These are phyloP conservation scores for Amniculicola lignicola DNA, from an alignment of 495 filamentous ascomycete genomes.

Conservation along the genomic window DNA sequence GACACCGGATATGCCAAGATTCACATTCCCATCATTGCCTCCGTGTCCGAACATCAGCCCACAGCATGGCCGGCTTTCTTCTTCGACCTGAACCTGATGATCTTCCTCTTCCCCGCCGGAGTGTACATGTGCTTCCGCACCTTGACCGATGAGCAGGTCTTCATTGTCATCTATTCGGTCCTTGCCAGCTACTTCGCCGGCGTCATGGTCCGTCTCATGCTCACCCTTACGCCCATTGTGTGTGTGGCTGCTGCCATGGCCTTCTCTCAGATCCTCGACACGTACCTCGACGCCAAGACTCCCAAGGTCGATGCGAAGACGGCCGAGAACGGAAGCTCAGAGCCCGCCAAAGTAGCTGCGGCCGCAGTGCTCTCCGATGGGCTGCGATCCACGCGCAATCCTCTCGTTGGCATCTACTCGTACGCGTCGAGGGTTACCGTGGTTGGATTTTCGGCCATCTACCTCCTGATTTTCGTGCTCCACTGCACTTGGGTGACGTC, in stretches of 20 bases:
- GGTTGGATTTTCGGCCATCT: constrained; percentile 66
- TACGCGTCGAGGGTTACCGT: constrained; percentile 73
- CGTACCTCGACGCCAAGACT: constrained; percentile 63
- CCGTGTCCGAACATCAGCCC: constrained; percentile 98
- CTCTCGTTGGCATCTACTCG: constrained; percentile 80
- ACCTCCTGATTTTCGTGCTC: constrained; percentile 88
- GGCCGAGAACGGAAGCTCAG: constrained; percentile 51
- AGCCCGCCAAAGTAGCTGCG: constrained; percentile 39
- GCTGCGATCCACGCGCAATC: constrained; percentile 67
- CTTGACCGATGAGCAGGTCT: constrained; percentile 94
- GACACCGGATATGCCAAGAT: constrained; percentile 99
- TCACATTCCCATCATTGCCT: constrained; percentile 99
- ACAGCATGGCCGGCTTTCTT: constrained; percentile 99
- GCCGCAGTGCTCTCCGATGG: constrained; percentile 42
- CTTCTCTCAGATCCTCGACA: constrained; percentile 83
- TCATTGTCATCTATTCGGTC: constrained; percentile 93
- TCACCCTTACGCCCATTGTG: constrained; percentile 94
- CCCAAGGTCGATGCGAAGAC: constrained; percentile 48
- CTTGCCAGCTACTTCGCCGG: constrained; percentile 97
- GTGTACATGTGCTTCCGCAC: constrained; percentile 97
- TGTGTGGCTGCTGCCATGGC: constrained; percentile 92
- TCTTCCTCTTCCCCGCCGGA: constrained; percentile 98
- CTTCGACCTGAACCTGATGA: constrained; percentile 96
- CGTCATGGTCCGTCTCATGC: constrained; percentile 99
- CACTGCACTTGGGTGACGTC: constrained; percentile 99